Percentiles rank a stretch among this genome's conserved stretches.
Conservation (phyloP, 2,329 filamentous ascomycete genomes). For the Elsinoe ampelina region DNA sequence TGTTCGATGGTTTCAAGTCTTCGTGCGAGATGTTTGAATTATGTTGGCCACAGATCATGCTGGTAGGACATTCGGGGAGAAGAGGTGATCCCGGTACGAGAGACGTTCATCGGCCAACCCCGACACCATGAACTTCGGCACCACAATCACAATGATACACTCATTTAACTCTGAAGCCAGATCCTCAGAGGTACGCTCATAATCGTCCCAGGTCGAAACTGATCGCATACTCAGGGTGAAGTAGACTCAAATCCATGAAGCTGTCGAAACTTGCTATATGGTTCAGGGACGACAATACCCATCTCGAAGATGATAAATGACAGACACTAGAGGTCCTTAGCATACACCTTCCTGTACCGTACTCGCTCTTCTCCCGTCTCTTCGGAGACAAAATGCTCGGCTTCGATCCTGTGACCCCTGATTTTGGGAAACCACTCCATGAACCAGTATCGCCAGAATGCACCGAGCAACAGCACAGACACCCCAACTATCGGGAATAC, state of each 20-base stretch:
- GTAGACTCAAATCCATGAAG: background rate
- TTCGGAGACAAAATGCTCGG: conserved; percentile 10
- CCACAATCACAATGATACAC: no score
- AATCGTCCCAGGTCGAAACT: no score
- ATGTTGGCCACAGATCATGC: no score
- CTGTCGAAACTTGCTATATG: background rate
- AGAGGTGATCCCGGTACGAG: no score
- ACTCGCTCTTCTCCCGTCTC: conserved; percentile 1
- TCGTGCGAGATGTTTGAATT: no score
- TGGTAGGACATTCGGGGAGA: no score
- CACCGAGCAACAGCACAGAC: background rate
- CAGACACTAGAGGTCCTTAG: background rate
- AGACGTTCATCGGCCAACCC: no score
- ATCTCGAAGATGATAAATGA: background rate
- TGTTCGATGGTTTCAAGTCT: no score
- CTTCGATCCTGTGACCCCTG: conserved; percentile 10
- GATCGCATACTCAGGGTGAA: no score
- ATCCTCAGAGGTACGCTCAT: no score
- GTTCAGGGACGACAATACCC: background rate
- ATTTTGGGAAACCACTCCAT: conserved; percentile 7
- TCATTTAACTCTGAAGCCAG: no score
- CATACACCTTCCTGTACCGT: conserved; percentile 9
- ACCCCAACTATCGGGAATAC: background rate
- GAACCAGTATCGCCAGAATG: conserved; percentile 10
- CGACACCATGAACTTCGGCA: no score